A percentile compares a stretch with the other conserved stretches of the same genome.
phyloP scores from a whole-genome alignment of 805 yeast genomes.

The Saccharomycopsis fodiens region DNA sequence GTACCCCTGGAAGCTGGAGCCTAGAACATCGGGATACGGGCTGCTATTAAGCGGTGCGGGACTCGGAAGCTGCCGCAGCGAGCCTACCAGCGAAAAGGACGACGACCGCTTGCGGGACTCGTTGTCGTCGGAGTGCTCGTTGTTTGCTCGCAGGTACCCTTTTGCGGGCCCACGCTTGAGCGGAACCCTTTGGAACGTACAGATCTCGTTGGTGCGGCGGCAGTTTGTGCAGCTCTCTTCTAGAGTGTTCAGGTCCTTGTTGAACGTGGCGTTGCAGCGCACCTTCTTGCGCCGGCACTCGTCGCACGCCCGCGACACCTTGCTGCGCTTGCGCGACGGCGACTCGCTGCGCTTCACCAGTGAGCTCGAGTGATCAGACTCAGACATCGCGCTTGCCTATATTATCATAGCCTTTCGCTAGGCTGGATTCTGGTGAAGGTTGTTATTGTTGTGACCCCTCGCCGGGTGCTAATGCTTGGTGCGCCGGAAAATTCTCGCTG shows the following conservation, averaged over 20 bases:
- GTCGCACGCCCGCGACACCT: constrained; percentile 78
- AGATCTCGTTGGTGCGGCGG: constrained; percentile 47
- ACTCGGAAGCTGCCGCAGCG: not conserved
- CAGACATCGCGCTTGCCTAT: not conserved
- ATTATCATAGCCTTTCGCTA: too few relatives aligned
- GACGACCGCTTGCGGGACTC: not conserved
- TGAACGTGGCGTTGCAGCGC: constrained; percentile 57
- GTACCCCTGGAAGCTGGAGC: not conserved
- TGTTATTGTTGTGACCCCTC: too few relatives aligned
- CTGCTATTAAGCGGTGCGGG: not conserved
- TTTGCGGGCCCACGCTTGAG: constrained; percentile 75
- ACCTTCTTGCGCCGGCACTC: constrained; percentile 70
- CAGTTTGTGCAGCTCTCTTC: constrained; percentile 56
- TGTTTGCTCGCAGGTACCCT: constrained; percentile 42
- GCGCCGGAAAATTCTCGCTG: too few relatives aligned
- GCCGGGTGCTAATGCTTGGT: too few relatives aligned
- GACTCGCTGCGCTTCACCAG: not conserved
- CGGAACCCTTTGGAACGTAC: constrained; percentile 66
- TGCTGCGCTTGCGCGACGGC: constrained; percentile 46
- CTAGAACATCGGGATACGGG: not conserved
- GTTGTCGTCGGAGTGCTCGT: not conserved
- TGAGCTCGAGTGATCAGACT: not conserved
- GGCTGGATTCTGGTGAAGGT: too few relatives aligned
- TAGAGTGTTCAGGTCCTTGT: constrained; percentile 37
- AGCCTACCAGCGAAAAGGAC: not conserved